phyloP scores from a whole-genome alignment of 2,329 filamentous ascomycete species.

The Penicillium griseofulvum region DNA sequence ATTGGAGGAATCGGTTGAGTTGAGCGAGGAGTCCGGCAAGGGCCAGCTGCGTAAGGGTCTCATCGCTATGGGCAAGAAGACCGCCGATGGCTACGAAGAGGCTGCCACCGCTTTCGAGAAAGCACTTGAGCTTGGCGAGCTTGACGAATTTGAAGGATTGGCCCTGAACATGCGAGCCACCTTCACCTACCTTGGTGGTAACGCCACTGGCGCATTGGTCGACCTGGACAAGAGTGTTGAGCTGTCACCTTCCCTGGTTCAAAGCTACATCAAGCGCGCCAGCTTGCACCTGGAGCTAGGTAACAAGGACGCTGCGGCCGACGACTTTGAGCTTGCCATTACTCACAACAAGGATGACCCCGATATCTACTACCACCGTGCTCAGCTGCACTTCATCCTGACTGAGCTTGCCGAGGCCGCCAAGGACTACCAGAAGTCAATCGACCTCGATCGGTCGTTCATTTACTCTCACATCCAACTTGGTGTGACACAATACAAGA shows the following conservation, averaged over 20 bases:
- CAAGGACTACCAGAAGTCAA: slow-evolving; percentile 99
- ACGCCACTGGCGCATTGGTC: slow-evolving; percentile 75
- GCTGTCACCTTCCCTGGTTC: slow-evolving; percentile 80
- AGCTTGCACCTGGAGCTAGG: slow-evolving; percentile 96
- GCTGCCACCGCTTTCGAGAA: slow-evolving; percentile 82
- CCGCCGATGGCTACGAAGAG: slow-evolving; percentile 86
- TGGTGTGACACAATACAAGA: slow-evolving; percentile 99
- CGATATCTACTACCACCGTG: slow-evolving; percentile 98
- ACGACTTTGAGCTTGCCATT: slow-evolving; percentile 83
- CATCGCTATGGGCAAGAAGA: slow-evolving; percentile 77
- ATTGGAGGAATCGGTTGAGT: slow-evolving; percentile 75
- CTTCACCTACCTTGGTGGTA: slow-evolving; percentile 87
- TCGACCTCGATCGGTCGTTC: slow-evolving; percentile 91
- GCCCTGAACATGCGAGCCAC: slow-evolving; percentile 97
- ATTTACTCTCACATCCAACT: slow-evolving; percentile 99
- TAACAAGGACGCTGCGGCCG: slow-evolving; percentile 80
- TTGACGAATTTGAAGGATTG: slow-evolving; percentile 80
- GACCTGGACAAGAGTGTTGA: slow-evolving; percentile 94
- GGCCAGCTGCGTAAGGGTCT: slow-evolving; percentile 83
- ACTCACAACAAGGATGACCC: slow-evolving; percentile 83
- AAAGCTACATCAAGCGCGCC: slow-evolving; percentile 98
- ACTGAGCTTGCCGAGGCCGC: slow-evolving; percentile 88
- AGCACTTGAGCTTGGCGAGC: slow-evolving; percentile 75
- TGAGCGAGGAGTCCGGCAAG: slow-evolving; percentile 74
- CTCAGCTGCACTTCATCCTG: slow-evolving; percentile 97